Percentiles rank a stretch among this genome's conserved stretches.
Evolutionary conservation across 2,329 filamentous ascomycete genomes (phyloP).

Genomic region (Blastomyces gilchristii): DNA sequence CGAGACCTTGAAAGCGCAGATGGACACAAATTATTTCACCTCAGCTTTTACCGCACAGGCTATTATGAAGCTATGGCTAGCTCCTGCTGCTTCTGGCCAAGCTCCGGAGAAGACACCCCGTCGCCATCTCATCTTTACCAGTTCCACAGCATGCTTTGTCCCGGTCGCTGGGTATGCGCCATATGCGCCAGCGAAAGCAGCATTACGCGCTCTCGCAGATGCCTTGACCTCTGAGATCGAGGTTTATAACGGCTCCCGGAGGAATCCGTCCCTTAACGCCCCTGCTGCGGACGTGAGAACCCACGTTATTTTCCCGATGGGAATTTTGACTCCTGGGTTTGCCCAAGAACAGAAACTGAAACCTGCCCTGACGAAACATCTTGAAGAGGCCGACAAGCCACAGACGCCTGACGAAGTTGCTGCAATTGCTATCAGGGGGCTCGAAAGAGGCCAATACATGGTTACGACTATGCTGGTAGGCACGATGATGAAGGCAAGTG

Average conservation of each 20-base stretch:
- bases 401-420: conserved; percentile 75
- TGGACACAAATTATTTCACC: conserved; percentile 90
- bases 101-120: conserved; percentile 25
- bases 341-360: conserved; percentile 68
- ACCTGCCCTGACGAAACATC: conserved; percentile 63
- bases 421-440: conserved; percentile 53
- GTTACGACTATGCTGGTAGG: conserved; percentile 67
- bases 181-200: conserved; percentile 77
- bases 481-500: conserved; percentile 55
- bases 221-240: conserved; percentile 72
- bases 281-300: conserved; percentile 61
- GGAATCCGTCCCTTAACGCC: conserved; percentile 29
- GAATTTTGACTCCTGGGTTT: conserved; percentile 66
- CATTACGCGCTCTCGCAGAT: conserved; percentile 73
- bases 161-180: conserved; percentile 71
- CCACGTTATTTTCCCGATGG: conserved; percentile 74
- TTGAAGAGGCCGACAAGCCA: conserved; percentile 74
- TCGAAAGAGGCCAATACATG: conserved; percentile 72
- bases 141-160: conserved; percentile 63
- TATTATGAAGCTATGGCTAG: conserved; percentile 64
- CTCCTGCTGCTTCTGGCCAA: conserved; percentile 23
- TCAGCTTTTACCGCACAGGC: conserved; percentile 77
- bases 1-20: conserved; percentile 59
- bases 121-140: conserved; percentile 80
- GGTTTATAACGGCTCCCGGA: conserved; percentile 62